Evolutionary conservation across 345 rosid species (phyloP), one percentile per base, ranked within the genome.

Genomic region (Psidium friedrichsthalianum): DNA sequence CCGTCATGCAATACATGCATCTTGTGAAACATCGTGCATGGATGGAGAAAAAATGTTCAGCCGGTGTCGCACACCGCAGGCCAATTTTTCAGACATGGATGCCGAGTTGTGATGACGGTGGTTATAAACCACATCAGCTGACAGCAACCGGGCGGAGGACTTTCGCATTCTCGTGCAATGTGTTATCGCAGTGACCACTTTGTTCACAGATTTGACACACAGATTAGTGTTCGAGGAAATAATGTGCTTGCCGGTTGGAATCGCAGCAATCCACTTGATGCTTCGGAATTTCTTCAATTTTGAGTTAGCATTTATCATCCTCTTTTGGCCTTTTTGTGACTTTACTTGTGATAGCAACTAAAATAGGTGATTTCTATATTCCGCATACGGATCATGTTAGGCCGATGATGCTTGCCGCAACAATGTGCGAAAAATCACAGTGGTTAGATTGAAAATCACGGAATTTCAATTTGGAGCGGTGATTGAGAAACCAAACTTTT

Each of bases 391-490:
- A 24, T 57, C 61, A 24, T 2, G 27, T 24, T 25, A 57, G 27
- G 61, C 14, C 4, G 14, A 29, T 57, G 27, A 57, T 1, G 1
- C 61, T 11, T 25, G 61, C 6, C 3, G 29, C 29, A 15, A 11
- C 3, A 57, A 5, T 11, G 29, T 57, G 61, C 25, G 61, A 57
- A 57, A 57, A 57, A 11, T 25, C 20, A 59, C 10, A 27, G 0
- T 59, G 8, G 18, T 14, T 27, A 6, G 74, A 6, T 9, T 6
- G 40, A 59, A 59, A 8, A 0, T 27, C 10, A 14, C 2, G 15
- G 0, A 1, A 13, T 59, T 6, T 59, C 2, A 6, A 59, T 27
- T 59, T 0, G 0, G 1, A 27, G 40, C 1, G 6, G 8, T 59
- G 0, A 27, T 27, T 27, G 20, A 59, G 74, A 59, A 59, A 27